phyloP scores from a whole-genome alignment of 1,284 basidiomycete genomes.

The Melampsora larici-populina region DNA sequence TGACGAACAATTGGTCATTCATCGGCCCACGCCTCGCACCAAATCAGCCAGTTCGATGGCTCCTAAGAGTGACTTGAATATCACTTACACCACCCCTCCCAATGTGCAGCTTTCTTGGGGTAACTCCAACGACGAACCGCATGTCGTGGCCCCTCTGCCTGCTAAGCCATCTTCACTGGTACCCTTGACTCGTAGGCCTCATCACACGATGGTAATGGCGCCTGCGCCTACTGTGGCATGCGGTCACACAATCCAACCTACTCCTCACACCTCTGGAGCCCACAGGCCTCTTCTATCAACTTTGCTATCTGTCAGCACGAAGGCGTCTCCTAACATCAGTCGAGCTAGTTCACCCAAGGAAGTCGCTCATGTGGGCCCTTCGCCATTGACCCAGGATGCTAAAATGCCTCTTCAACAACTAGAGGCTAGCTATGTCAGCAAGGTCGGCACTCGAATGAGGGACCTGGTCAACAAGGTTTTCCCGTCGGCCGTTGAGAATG shows the following conservation, averaged over 20 bases:
- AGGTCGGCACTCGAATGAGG: constrained; percentile 34
- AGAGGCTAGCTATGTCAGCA: constrained; percentile 40
- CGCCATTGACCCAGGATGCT: constrained; percentile 1
- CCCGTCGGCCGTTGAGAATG: constrained; percentile 26
- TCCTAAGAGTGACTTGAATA: not conserved
- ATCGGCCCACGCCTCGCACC: not conserved
- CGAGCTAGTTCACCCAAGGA: constrained; percentile 13
- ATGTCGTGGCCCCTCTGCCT: not conserved
- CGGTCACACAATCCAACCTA: constrained; percentile 15
- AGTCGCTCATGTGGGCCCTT: not conserved
- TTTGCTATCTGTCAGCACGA: constrained; percentile 18
- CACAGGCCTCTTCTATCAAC: constrained; percentile 29
- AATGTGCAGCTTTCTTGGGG: not conserved
- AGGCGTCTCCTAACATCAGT: constrained; percentile 7
- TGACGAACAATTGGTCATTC: constrained; percentile 25
- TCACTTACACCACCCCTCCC: not conserved
- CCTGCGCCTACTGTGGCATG: not conserved
- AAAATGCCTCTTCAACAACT: constrained; percentile 23
- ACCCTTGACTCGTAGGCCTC: not conserved
- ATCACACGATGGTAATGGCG: not conserved
- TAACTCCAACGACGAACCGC: not conserved
- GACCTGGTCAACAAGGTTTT: constrained; percentile 37
- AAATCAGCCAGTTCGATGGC: not conserved
- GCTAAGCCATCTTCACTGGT: not conserved
- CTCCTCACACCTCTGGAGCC: constrained; percentile 7